A percentile compares a stretch with the other conserved stretches of the same genome.
These are phyloP conservation scores for Kluyveromyces wickerhamii DNA, from an alignment of 805 yeast species.

Conservation along the genomic window DNA sequence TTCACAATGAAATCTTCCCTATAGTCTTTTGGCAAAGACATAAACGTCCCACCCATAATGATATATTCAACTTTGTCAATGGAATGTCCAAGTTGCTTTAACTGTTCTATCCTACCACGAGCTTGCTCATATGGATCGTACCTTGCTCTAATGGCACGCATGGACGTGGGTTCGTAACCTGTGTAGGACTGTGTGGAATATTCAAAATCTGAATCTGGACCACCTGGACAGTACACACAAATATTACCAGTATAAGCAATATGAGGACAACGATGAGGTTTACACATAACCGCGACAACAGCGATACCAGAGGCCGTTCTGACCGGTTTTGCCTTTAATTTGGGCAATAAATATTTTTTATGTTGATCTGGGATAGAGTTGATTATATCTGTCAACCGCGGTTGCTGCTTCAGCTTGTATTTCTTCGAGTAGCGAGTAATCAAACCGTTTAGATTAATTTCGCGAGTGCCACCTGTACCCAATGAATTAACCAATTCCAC, in stretches of 20 bases:
- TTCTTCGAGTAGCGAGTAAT: conserved; percentile 81
- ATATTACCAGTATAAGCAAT: conserved; percentile 98
- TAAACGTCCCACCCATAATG: conserved; percentile 98
- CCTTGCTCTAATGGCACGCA: conserved; percentile 98
- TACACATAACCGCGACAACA: conserved; percentile 98
- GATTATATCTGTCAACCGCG: conserved; percentile 89
- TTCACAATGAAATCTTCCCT: conserved; percentile 84
- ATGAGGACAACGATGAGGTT: conserved; percentile 98
- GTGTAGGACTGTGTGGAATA: conserved; percentile 97
- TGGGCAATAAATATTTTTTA: conserved; percentile 83
- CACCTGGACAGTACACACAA: conserved; percentile 98
- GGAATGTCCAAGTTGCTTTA: conserved; percentile 90
- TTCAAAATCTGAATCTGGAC: conserved; percentile 97
- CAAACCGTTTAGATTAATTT: conserved; percentile 80
- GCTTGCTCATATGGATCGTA: conserved; percentile 99
- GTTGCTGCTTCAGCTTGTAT: conserved; percentile 85
- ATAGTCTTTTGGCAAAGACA: conserved; percentile 86
- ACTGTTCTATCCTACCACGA: conserved; percentile 92
- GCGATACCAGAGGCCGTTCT: conserved; percentile 98
- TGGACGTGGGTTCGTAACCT: conserved; percentile 97
- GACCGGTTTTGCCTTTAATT: conserved; percentile 96
- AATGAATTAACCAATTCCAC: conserved; percentile 75
- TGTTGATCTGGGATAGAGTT: conserved; percentile 94
- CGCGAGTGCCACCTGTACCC: conserved; percentile 40
- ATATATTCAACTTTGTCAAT: conserved; percentile 97